Evolutionary conservation across 2,329 filamentous ascomycete genomes (phyloP), one percentile per base, ranked within the genome.

Genomic region (Aspergillus clavatus): DNA sequence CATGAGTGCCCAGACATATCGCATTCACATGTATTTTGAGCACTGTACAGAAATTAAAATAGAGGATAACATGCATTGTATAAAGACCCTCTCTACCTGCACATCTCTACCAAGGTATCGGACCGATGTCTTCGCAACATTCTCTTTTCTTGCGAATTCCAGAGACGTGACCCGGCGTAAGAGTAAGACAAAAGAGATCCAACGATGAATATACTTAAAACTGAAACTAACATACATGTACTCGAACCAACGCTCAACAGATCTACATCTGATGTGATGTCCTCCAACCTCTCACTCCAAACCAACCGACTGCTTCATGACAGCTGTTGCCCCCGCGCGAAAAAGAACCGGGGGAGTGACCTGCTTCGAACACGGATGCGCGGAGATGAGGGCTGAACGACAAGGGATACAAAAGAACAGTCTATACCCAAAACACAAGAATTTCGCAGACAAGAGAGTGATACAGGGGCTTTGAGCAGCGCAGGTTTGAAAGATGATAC

Each of bases 151-250:
- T n/a, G n/a, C n/a, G n/a, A n/a, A n/a, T n/a, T n/a, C n/a, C n/a
- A n/a, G n/a, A n/a, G n/a, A n/a, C n/a, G n/a, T n/a, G n/a, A n/a
- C n/a, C n/a, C n/a, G n/a, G n/a, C n/a, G n/a, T n/a, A n/a, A 14
- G 33, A 27, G 27, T 31, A 47, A 18, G 46, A 60, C 55, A 61
- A 55, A 61, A 31, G 56, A 55, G 60, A 61, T 55, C 37, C 55
- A 54, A 33, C n/a, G 31, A 59, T 58, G 57, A 60, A 54, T 59
- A 60, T 54, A 58, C 53, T 54, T 51, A 54, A 46, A 56, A 59
- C 46, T 54, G 23, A 53, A 53, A 57, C 48, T 56, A 61, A 61
- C 23, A 43, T 38, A 49, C 47, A 49, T 40, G 31, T 46, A 49
- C 37, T 39, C 29, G 40, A 43, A 27, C 24, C 31, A 46, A 35